phyloP scores from a whole-genome alignment of 108 stramenopile species.

The Seminavis robusta region DNA sequence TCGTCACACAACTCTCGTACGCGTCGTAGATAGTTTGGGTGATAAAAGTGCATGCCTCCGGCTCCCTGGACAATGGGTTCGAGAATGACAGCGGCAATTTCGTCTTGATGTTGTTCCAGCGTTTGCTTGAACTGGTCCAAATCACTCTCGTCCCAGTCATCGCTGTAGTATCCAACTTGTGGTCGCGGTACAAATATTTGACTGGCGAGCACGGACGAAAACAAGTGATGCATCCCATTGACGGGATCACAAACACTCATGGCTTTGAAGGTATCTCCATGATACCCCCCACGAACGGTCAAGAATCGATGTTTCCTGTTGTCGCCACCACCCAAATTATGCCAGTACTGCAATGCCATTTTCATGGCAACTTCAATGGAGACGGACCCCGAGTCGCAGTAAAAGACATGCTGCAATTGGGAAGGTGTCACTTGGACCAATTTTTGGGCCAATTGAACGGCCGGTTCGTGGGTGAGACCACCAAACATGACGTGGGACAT shows the following conservation, averaged over 20 bases:
- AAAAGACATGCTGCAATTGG: constrained; percentile 73
- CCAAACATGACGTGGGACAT: constrained; percentile 93
- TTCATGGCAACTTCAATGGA: constrained; percentile 88
- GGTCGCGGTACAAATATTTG: constrained; percentile 60
- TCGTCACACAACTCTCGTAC: constrained; percentile 68
- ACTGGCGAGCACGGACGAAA: constrained; percentile 38
- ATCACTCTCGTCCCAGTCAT: constrained; percentile 28
- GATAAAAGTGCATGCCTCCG: constrained; percentile 86
- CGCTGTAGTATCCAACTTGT: constrained; percentile 19
- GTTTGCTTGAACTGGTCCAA: constrained; percentile 24
- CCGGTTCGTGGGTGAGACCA: constrained; percentile 80
- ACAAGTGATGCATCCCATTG: constrained; percentile 80
- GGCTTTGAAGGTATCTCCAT: constrained; percentile 88
- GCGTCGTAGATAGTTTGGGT: constrained; percentile 47
- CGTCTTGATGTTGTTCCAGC: constrained; percentile 33
- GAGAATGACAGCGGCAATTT: constrained; percentile 83
- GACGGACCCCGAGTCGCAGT: constrained; percentile 72
- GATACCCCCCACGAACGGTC: constrained; percentile 77
- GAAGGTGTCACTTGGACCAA: constrained; percentile 35
- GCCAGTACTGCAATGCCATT: constrained; percentile 89
- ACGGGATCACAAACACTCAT: constrained; percentile 89
- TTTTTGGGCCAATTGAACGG: constrained; percentile 45
- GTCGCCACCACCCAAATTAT: constrained; percentile 22
- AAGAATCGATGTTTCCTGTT: constrained; percentile 53
- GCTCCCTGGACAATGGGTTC: constrained; percentile 93